Evolutionary conservation across 2,329 filamentous ascomycete genomes (phyloP), one percentile per base, ranked within the genome.

Genomic region (Neoscytalidium dimidiatum): DNA sequence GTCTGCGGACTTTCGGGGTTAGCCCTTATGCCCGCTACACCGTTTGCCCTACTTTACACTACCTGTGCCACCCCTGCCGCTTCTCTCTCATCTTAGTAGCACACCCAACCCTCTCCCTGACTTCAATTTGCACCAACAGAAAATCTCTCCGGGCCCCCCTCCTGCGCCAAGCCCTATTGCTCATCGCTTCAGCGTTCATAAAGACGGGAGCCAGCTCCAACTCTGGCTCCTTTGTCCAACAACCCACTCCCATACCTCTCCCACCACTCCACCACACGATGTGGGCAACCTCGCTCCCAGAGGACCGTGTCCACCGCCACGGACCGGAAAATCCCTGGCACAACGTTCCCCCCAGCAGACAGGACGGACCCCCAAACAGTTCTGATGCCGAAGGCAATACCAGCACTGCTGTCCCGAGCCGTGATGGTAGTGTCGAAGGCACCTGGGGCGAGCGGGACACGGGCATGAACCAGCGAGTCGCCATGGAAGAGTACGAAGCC

Each of bases 391-490:
- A 52, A 29, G 52, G 17, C 11, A 19, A 49, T 7, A 46, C 29
- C 29, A 44, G 11, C 19, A 58, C 64, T 11, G 64, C 66, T 19
- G 66, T 62, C n/a, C 57, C 68, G 4, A 73, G 67, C 58, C 69
- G 69, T 62, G 66, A 65, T 77, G 72, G 75, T 74, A 70, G 71
- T 48, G 69, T 66, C 57, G 79, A 80, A 56, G 85, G 86, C 35
- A 87, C 84, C 21, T 90, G 88, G 88, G 88, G 88, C 14, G 88
- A 90, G 73, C 77, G 80, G 51, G 85, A 88, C 71, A 80, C 82
- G 29, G 86, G 86, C 4, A 82, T 83, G 9, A 83, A 82, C 70
- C 81, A 83, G 43, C 76, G 77, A 9, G 77, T 78, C 51, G 86
- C 88, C 11, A 85, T 86, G 81, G 81, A 86, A 66, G 86, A 89